Base-by-base conservation (phyloP, 768 basidiomycete species). In the Psilocybe azurescens region DNA sequence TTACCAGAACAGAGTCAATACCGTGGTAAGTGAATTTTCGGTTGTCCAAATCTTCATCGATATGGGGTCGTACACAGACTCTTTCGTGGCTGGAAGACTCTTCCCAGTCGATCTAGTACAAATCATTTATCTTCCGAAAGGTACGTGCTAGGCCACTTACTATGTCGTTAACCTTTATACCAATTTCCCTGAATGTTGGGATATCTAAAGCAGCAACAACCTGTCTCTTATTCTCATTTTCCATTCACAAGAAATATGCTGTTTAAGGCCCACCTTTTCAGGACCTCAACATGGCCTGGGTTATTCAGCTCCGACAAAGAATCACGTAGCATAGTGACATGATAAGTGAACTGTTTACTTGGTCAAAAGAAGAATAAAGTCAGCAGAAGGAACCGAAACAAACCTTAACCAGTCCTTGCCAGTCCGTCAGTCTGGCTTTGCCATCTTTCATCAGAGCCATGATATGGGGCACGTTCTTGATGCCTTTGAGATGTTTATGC, bases 51-150 rank as follows among this genome's bases (percentile, higher is more conserved):
- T 91, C 88, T 54, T 89, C 88, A 67, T 99, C 94, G 32, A 98
- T 79, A 54, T 89, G 86, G 1, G 87, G 82, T 58, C 89, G 80
- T 56, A 98, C 86, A 69, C 90, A 91, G 7, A 95, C 82, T 60
- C 93, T 81, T 29, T 82, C 84, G 36, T 87, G 80, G 53, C 79
- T 82, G 0, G 78, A 72, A 0, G 95, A 96, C 70, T 92, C 90
- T 73, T 97, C 94, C 94, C 95, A 98, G 66, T 99, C 94, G 65
- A 99, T 90, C 95, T 97, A 44, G 41, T 44, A 44, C 10, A 44
- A 44, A 44, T 44, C 13, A 14, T 4, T n/a, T 44, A 4, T 14
- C 5, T 33, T 33, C 9, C 33, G 9, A 33, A 33, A 33, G 61
- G 18, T 20, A 24, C 9, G 41, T 36, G n/a, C 52, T 56, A 56